Base-by-base conservation (phyloP, 208 protist genomes). In the Leptomonas seymouri region DNA sequence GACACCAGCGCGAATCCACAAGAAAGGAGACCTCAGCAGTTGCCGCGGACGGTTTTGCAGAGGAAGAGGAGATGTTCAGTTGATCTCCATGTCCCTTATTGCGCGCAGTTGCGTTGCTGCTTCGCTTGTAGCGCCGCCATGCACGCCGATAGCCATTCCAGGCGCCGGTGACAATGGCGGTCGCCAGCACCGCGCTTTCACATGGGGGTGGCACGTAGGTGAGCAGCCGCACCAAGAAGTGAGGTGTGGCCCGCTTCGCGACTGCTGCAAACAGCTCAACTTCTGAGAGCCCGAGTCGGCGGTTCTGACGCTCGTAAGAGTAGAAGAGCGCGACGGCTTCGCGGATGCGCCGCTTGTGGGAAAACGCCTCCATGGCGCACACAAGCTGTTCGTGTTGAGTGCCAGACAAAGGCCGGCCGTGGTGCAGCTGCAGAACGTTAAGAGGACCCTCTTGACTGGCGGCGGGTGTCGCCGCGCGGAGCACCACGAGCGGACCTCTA, bases 201-300 rank as follows among this genome's bases (percentile, higher is more conserved):
- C 56, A 71, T 39, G 71, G 71, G 34, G 71, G 63, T 20, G 71
- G 65, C 23, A 67, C 51, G 70, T 78, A 77, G 16, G 25, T 15
- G 16, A 92, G 45, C 42, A 87, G 57, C 14, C 67, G 69, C 15
- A 64, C 67, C 1, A 80, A 63, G 58, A 89, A 89, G 5, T 31
- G 12, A 15, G 85, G 42, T 5, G 87, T 80, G 2, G 76, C 81
- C 2, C 69, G 62, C 62, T 63, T 62, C 21, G 86, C 74, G 0
- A 71, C 66, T 57, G 81, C 82, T 4, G 76, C 71, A 69, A 92
- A 92, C 71, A 70, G 65, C 44, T 83, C 81, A 31, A 82, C 49
- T 49, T 92, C 87, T 11, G 39, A 27, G 39, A 78, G 30, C 20
- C 46, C 69, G 28, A 92, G 67, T 27, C 57, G 70, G 5, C 68